A percentile compares a stretch with the other conserved stretches of the same genome.
phyloP scores from a whole-genome alignment of 2,329 filamentous ascomycete species.

The Aspergillus sojae region DNA sequence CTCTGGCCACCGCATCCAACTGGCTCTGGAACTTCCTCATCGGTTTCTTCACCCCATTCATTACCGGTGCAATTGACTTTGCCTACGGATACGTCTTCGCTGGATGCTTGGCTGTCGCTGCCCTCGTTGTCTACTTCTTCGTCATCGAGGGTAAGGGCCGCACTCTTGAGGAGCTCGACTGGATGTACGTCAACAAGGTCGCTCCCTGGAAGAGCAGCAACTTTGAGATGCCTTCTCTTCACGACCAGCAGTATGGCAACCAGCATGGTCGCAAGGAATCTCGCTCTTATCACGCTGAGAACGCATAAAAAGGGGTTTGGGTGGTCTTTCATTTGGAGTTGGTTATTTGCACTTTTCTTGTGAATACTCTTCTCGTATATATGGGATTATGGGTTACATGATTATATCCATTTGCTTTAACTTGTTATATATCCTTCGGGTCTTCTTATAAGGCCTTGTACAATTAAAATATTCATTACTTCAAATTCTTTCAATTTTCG shows the following conservation, averaged over 20 bases:
- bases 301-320: conserved; percentile 22
- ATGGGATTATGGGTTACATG: conserved; percentile 1
- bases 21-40: conserved; percentile 75
- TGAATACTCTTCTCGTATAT: not conserved
- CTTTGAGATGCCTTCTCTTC: conserved; percentile 39
- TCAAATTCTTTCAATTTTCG: not conserved
- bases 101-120: conserved; percentile 67
- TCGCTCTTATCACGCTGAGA: conserved; percentile 30
- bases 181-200: conserved; percentile 68
- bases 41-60: conserved; percentile 78
- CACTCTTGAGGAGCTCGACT: conserved; percentile 74
- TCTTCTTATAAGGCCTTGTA: not conserved
- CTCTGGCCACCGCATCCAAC: conserved; percentile 76
- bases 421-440: not conserved
- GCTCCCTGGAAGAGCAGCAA: conserved; percentile 61
- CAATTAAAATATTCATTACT: not conserved
- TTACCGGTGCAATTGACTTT: conserved; percentile 71
- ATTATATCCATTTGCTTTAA: not conserved
- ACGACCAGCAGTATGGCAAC: conserved; percentile 5
- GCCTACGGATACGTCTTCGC: conserved; percentile 78
- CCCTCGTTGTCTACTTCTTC: conserved; percentile 69
- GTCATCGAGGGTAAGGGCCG: conserved; percentile 73
- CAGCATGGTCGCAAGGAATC: conserved; percentile 27
- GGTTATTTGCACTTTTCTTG: not conserved
- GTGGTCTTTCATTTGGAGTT: not conserved